These are phyloP conservation scores for Ogataea allantospora DNA, from an alignment of 805 yeast species.

Conservation along the genomic window DNA sequence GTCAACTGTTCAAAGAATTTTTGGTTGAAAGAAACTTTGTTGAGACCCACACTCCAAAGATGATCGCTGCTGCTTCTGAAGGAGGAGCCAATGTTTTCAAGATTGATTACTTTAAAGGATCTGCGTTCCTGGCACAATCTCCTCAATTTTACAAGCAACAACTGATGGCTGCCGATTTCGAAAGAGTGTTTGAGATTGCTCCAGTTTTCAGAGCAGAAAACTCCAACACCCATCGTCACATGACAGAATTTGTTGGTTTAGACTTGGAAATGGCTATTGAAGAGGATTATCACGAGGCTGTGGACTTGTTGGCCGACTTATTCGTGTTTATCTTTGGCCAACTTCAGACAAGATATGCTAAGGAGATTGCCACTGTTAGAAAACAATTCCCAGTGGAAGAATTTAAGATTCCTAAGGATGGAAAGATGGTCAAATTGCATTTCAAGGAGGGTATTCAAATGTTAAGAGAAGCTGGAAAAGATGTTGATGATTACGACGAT, in stretches of 20 bases:
- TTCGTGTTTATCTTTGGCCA: slow-evolving; percentile 86
- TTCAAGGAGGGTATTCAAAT: slow-evolving; percentile 89
- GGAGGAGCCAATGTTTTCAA: slow-evolving; percentile 98
- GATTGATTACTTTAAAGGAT: slow-evolving; percentile 86
- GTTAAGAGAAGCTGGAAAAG: slow-evolving; percentile 84
- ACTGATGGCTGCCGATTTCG: slow-evolving; percentile 96
- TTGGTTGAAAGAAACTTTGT: slow-evolving; percentile 64
- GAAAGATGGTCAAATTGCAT: slow-evolving; percentile 86
- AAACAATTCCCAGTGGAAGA: slow-evolving; percentile 97
- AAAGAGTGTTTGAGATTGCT: slow-evolving; percentile 91
- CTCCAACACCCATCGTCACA: slow-evolving; percentile 98
- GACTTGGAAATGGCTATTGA: slow-evolving; percentile 98
- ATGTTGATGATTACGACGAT: slow-evolving; percentile 85
- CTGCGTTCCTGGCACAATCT: slow-evolving; percentile 94
- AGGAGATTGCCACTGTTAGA: slow-evolving; percentile 86
- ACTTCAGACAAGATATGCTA: slow-evolving; percentile 73
- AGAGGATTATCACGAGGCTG: slow-evolving; percentile 94
- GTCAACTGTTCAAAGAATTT: slow-evolving; percentile 86
- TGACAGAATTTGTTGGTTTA: slow-evolving; percentile 97
- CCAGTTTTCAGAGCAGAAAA: slow-evolving; percentile 99
- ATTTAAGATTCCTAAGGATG: slow-evolving; percentile 89
- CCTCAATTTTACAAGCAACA: slow-evolving; percentile 98
- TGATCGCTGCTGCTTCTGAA: slow-evolving; percentile 93
- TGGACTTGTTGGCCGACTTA: slow-evolving; percentile 54
- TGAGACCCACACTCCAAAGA: slow-evolving; percentile 95